Evolutionary conservation across 306 rosid species (phyloP), one percentile per base, ranked within the genome.

Genomic region (Vigna unguiculata): DNA sequence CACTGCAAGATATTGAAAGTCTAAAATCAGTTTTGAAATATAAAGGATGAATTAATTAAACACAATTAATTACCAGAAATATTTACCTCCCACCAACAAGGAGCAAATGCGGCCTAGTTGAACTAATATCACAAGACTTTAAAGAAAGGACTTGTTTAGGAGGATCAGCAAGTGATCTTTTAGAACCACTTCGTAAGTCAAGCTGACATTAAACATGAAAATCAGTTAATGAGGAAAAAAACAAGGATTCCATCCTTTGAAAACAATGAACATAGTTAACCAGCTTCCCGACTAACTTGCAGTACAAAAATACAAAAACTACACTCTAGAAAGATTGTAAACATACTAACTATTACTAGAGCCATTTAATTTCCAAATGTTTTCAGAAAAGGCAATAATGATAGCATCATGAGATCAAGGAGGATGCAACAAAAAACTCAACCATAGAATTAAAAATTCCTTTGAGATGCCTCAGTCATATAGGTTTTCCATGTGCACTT

Each of bases 11-110:
- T 83, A 82, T 60, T 69, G 75, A 65, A 36, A 78, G 70, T 19
- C n/a, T 70, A 46, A 74, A 13, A 77, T 79, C 72, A 79, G 77
- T 55, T 52, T 43, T 3, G 57, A 75, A 82, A 53, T 69, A 58
- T 0, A 22, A 59, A 62, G 63, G 51, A 19, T 17, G 45, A 52
- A 46, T 7, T 53, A 60, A 41, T 54, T 21, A 53, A 53, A 17
- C 53, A 77, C 61, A 70, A 49, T 43, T 20, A 21, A 68, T 72
- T 67, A 78, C 59, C 38, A 80, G 68, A 78, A 79, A 78, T 51
- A 77, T 75, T 65, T 87, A 96, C 99, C 98, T 96, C 84, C 99
- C 99, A 61, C 99, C 99, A 86, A 96, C 98, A 82, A 96, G 80
- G 46, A 96, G 98, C 75, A 96, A 84, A 86, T 96, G 98, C 70